Base-by-base conservation (phyloP, 148 eudicot species). In the Euryodendron excelsum region DNA sequence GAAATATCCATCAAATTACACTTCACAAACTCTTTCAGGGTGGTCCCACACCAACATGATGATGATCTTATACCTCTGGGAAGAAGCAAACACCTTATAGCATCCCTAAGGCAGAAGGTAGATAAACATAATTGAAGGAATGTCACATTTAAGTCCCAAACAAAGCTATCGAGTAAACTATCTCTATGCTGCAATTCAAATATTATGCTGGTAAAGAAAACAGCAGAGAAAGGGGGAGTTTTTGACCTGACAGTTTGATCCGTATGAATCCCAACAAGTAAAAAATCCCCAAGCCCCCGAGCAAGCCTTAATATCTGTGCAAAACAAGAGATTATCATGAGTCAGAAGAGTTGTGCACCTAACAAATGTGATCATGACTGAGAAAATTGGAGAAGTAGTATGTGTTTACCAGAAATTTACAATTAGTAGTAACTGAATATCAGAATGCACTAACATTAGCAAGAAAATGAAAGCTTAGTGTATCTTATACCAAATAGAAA, bases 231-330 rank as follows among this genome's bases (percentile, higher is more conserved):
- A n/a, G 66, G 48, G 37, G 34, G 53, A 39, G 31, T 18, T 0
- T 67, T 60, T 62, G 48, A 96, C 99, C 97, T 96, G 81, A 93
- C 93, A 87, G 93, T 91, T 84, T 96, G 98, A 84, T 96, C 99
- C 37, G 93, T 82, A 82, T 96, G 97, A 77, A 96, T 96, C 70
- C 98, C 99, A 72, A 96, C 99, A 82, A 96, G 99, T 73, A 96
- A 84, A 91, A 96, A 96, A 79, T 96, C 99, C 73, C 99, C 99
- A 53, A 91, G 95, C 62, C 75, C 98, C 73, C 94, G 88, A 62
- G 99, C 99, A 82, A 90, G 89, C 88, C 92, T 87, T 74, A 96
- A 84, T 60, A 93, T 93, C 99, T 96, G 83, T 68, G 78, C 39
- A 70, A 77, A 63, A 63, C 58, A 75, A 74, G 36, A 15, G 30